Evolutionary conservation across 345 rosid species (phyloP), one percentile per base, ranked within the genome.

Genomic region (Dipteronia sinensis): DNA sequence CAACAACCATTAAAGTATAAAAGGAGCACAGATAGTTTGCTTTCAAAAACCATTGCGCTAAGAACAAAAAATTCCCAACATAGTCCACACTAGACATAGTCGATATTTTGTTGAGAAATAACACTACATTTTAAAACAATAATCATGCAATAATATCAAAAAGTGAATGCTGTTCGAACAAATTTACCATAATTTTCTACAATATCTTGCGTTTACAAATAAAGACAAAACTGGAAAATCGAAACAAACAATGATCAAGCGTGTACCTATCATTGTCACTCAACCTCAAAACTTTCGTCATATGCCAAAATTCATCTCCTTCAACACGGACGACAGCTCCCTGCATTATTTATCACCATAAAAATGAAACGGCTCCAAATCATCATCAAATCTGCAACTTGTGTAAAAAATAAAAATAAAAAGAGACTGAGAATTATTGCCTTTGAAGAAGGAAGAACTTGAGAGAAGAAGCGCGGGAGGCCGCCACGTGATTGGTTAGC

Each of bases 281-380:
- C 86, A 95, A 73, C 73, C 97, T 86, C 70, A 95, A 82, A 49
- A 89, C 98, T 86, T 88, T 91, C 55, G 90, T 86, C 94, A 93
- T 95, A 58, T 92, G 97, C 89, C 90, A 90, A 82, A 95, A 92
- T 78, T 93, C 96, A 86, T 92, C 94, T 40, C 94, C 98, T 51
- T 90, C 88, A 19, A 93, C 88, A 74, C 92, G 94, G 74, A 93
- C 88, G 71, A 62, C 70, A 46, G 88, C 87, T 58, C 95, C 99
- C 98, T 93, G 86, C 86, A 78, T 67, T 61, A 34, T 51, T 51
- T 15, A 10, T 22, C 51, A 40, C 34, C 74, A 16, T 16, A 19
- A 34, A 44, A 70, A 46, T 16, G 0, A 27, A 63, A 25, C 0
- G 27, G 22, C 2, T 20, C 27, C 64, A 22, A 2, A 70, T 42